A percentile compares a stretch with the other conserved stretches of the same genome.
Conservation (phyloP, 208 protist species). For the Wallacemonas sp. region DNA sequence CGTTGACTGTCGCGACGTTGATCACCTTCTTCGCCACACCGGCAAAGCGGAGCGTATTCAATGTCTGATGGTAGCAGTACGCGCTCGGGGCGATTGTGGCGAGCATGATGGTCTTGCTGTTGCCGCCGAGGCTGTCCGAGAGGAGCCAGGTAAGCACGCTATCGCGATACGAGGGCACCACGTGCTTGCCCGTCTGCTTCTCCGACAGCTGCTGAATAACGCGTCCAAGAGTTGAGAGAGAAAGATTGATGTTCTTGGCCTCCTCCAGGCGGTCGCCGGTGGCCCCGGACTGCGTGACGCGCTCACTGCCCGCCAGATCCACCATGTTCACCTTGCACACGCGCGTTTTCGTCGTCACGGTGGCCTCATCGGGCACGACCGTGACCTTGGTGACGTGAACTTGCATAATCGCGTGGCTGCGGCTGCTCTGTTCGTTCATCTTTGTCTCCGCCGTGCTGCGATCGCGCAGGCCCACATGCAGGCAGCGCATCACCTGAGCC, state of each 20-base stretch:
- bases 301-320: constrained; percentile 97
- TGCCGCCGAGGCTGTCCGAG: constrained; percentile 82
- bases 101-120: constrained; percentile 91
- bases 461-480: constrained; percentile 66
- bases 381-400: constrained; percentile 85
- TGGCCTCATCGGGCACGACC: constrained; percentile 37
- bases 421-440: constrained; percentile 95
- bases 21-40: constrained; percentile 83
- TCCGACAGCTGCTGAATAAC: constrained; percentile 90
- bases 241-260: constrained; percentile 97
- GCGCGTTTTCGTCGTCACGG: constrained; percentile 65
- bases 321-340: constrained; percentile 93
- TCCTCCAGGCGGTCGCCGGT: constrained; percentile 94
- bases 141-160: constrained; percentile 90
- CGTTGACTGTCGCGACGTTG: constrained; percentile 85
- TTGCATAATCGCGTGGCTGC: constrained; percentile 96
- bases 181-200: constrained; percentile 58
- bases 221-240: constrained; percentile 90
- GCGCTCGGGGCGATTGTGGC: constrained; percentile 81
- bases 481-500: constrained; percentile 43
- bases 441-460: constrained; percentile 88
- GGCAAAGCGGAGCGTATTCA: constrained; percentile 90
- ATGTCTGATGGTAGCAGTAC: constrained; percentile 83
- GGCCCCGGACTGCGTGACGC: constrained; percentile 88
- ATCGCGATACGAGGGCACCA: constrained; percentile 85